These are phyloP conservation scores for Penicillium fuscoglaucum DNA, from an alignment of 2,329 filamentous ascomycete genomes.

Conservation along the genomic window DNA sequence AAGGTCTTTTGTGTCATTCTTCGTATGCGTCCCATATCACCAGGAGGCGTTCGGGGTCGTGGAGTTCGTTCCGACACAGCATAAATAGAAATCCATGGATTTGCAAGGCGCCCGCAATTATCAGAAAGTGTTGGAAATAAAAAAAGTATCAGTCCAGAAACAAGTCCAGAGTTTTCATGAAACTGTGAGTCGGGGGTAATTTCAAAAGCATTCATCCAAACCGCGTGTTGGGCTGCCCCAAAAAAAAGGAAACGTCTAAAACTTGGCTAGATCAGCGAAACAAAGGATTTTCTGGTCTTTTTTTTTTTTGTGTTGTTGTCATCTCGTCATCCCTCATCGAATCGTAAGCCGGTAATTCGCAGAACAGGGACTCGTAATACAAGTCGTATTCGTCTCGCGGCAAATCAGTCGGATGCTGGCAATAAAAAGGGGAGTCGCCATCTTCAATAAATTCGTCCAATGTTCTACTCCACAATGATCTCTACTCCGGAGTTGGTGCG, in stretches of 20 bases:
- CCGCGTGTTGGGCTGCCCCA: conserved; percentile 40
- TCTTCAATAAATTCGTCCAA: conserved; percentile 30
- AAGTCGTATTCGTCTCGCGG: conserved; percentile 45
- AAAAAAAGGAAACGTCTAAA: conserved; percentile 45
- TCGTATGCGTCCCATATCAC: conserved; percentile 37
- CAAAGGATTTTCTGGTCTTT: conserved; percentile 39
- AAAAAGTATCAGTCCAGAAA: conserved; percentile 12
- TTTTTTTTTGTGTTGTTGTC: conserved; percentile 42
- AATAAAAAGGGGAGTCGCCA: conserved; percentile 38
- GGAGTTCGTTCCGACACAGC: conserved; percentile 29
- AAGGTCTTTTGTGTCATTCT: conserved; percentile 39
- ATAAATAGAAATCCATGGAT: conserved; percentile 27
- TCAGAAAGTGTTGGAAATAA: conserved; percentile 20
- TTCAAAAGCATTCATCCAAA: conserved; percentile 31
- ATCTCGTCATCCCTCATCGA: conserved; percentile 52
- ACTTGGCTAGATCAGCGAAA: conserved; percentile 43
- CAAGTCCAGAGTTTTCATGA: conserved; percentile 16
- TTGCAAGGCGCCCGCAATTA: conserved; percentile 29
- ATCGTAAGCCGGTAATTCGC: conserved; percentile 47
- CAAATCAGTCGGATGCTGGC: conserved; percentile 40
- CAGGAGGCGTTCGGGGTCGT: conserved; percentile 26
- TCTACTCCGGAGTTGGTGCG: conserved; percentile 61
- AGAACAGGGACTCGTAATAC: conserved; percentile 44
- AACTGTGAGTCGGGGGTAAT: conserved; percentile 9
- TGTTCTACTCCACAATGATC: conserved; percentile 60